Evolutionary conservation across 1,284 basidiomycete species (phyloP).

Genomic region (Ustilago hordei): DNA sequence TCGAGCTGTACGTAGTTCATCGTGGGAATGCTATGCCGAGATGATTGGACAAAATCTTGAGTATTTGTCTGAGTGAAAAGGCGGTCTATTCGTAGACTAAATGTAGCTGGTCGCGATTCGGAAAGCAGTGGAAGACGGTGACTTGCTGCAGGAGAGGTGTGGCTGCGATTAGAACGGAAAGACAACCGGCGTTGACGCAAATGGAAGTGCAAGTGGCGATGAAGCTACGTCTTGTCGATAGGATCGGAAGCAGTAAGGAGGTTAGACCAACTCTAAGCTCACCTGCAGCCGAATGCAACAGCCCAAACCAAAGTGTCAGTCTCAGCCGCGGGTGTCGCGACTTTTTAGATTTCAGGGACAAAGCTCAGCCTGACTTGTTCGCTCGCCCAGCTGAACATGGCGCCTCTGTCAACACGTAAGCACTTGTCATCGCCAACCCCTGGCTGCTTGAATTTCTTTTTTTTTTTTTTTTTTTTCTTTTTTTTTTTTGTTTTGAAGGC

Average conservation of each 20-base stretch:
- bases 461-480: background rate
- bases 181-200: background rate
- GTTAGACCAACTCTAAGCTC: background rate
- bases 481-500: background rate
- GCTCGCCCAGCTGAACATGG: background rate
- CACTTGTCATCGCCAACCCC: slow-evolving; percentile 16
- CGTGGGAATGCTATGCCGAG: background rate
- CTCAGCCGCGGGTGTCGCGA: slow-evolving; percentile 37
- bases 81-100: background rate
- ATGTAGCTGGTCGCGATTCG: background rate
- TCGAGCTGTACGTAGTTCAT: slow-evolving; percentile 69
- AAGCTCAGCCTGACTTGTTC: slow-evolving; percentile 1
- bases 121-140: too few relatives aligned
- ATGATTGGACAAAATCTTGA: background rate
- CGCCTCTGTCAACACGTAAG: slow-evolving; percentile 19
- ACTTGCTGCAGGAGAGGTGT: too few relatives aligned
- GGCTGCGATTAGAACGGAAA: too few relatives aligned
- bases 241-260: slow-evolving; percentile 5
- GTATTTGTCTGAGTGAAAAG: too few relatives aligned
- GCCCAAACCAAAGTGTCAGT: slow-evolving; percentile 20
- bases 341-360: slow-evolving; percentile 9
- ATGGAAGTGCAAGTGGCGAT: background rate
- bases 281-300: slow-evolving; percentile 6
- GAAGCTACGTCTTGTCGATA: background rate
- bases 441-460: background rate